Conservation (phyloP, 306 rosid genomes). For the Cucurbita moschata region DNA sequence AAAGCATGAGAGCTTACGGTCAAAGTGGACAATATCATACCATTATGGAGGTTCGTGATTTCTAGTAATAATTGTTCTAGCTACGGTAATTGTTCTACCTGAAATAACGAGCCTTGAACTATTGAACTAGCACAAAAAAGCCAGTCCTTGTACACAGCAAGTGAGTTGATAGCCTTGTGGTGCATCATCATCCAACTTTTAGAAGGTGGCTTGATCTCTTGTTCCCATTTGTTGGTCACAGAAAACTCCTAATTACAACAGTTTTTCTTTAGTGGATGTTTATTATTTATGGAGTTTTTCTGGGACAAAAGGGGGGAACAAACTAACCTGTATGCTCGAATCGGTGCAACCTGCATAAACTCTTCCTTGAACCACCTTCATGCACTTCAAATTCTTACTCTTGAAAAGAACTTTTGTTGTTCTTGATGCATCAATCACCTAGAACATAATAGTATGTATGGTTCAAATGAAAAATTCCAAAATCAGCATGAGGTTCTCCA, state of each 20-base stretch:
- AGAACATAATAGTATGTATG: slow-evolving; percentile 6
- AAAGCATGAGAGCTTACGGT: too few relatives aligned
- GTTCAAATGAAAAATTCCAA: neutral
- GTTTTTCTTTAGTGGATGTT: slow-evolving; percentile 8
- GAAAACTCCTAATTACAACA: slow-evolving; percentile 43
- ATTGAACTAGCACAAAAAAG: slow-evolving; percentile 47
- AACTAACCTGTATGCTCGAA: slow-evolving; percentile 61
- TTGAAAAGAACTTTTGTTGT: slow-evolving; percentile 25
- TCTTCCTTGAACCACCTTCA: slow-evolving; percentile 42
- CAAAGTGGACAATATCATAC: too few relatives aligned
- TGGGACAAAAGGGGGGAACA: neutral
- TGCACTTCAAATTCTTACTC: slow-evolving; percentile 40
- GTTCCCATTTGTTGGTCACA: slow-evolving; percentile 29
- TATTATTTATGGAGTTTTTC: neutral
- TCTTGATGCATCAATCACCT: slow-evolving; percentile 44
- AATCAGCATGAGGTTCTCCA: neutral
- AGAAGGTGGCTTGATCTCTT: slow-evolving; percentile 54
- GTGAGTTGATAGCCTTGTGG: slow-evolving; percentile 40
- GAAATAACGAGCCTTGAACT: slow-evolving; percentile 47
- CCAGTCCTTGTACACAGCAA: slow-evolving; percentile 51
- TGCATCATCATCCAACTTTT: slow-evolving; percentile 56
- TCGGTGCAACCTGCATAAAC: slow-evolving; percentile 57
- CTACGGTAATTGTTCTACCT: slow-evolving; percentile 27
- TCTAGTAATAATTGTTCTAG: neutral
- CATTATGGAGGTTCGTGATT: too few relatives aligned